Base-by-base conservation (phyloP, 208 protist genomes). In the Trypanosoma vivax region DNA sequence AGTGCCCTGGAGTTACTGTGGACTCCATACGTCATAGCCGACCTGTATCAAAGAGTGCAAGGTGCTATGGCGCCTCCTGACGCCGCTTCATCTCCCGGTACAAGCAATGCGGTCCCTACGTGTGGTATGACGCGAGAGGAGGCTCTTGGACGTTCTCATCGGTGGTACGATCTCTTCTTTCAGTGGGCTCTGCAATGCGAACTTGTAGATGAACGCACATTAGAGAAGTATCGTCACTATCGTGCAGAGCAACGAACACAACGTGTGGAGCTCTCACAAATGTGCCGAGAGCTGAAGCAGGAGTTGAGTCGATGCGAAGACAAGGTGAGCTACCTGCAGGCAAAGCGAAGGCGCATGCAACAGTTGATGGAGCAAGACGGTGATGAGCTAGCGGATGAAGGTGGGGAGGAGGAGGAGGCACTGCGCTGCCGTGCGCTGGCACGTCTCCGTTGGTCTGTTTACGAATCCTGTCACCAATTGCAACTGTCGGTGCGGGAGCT, bases 21-120 rank as follows among this genome's bases (percentile, higher is more conserved):
- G 82, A 76, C 64, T 14, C 87, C 87, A 35, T 94, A 83, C 42
- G 45, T 94, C 23, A 69, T 94, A 30, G 80, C 71, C 2, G 87
- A 94, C 50, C 57, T 94, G 21, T 90, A 89, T 58, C 82, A 94
- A 58, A 79, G 78, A 34, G 35, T 88, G 14, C 86, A 87, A 40
- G 63, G 59, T 10, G 58, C 49, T 6, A 63, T 66, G 18, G 48
- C 72, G 39, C 47, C 40, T 33, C 46, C 58, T 18, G 39, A 18
- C 2, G 24, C 28, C 29, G 24, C 25, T 9, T 31, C 40, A 18
- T 23, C 21, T 28, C 40, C 27, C 21, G 37, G 10, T 42, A 5
- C 13, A 28, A 35, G 29, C 31, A 10, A 13, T 31, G 47, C 11
- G 34, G 18, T 25, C 23, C 18, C 51, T 24, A 25, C 52, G 5